These are phyloP conservation scores for Clavariopsis aquatica DNA, from an alignment of 495 filamentous ascomycete species.

Conservation along the genomic window DNA sequence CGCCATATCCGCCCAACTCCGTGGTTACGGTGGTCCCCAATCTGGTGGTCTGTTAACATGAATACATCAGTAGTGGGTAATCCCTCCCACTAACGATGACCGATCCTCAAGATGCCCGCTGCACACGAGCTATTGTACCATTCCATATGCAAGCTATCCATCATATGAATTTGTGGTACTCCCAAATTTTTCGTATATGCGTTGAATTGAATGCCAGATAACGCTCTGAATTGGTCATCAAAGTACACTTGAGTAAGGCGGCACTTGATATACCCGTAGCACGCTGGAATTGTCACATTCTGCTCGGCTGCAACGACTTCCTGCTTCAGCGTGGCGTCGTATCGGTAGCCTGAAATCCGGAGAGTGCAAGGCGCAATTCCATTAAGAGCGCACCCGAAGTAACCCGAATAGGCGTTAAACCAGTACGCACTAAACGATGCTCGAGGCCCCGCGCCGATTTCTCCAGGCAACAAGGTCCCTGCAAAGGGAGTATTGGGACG, in stretches of 20 bases:
- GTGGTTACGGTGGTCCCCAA: conserved; percentile 11
- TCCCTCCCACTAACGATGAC: conserved; percentile 28
- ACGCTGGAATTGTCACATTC: conserved; percentile 44
- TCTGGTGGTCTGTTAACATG: conserved; percentile 17
- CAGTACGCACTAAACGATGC: conserved; percentile 47
- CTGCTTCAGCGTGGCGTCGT: conserved; percentile 23
- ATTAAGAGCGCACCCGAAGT: conserved; percentile 48
- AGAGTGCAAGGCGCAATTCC: conserved; percentile 46
- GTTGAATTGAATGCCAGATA: conserved; percentile 50
- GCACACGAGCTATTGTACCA: conserved; percentile 52
- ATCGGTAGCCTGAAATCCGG: conserved; percentile 46
- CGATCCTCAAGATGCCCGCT: conserved; percentile 43
- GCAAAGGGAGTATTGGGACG: conserved; percentile 39
- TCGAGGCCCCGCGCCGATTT: conserved; percentile 49
- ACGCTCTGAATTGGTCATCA: conserved; percentile 38
- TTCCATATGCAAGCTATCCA: conserved; percentile 47
- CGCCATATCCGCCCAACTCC: background rate
- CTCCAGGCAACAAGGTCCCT: conserved; percentile 44
- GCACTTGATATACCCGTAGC: conserved; percentile 43
- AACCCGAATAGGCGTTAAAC: conserved; percentile 48
- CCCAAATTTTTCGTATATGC: conserved; percentile 39
- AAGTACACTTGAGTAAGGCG: conserved; percentile 44
- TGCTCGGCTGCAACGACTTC: conserved; percentile 41
- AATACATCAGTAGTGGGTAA: background rate
- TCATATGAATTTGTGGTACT: conserved; percentile 44